Base-by-base conservation (phyloP, 768 basidiomycete species). In the Lactarius tabidus region DNA sequence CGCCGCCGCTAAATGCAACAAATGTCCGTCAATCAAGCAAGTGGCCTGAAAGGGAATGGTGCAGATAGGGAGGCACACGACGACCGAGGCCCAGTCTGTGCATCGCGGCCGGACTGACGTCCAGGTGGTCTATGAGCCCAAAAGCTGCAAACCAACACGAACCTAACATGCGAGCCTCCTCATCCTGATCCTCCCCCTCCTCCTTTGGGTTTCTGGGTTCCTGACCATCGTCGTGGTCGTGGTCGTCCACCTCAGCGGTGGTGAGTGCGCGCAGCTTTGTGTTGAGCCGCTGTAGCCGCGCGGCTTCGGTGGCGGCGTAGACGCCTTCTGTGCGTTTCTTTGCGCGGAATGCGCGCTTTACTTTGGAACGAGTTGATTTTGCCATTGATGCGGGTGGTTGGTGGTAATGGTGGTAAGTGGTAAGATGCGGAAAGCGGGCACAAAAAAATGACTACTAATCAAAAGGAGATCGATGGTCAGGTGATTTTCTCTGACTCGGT, bases 281-380 rank as follows among this genome's bases (percentile, higher is more conserved):
- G 71, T 87, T 85, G 48, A 93, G 81, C 65, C 92, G 83, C 66
- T 88, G 76, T 39, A 93, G 78, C 43, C 92, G 87, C 45, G 88
- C 91, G 23, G 91, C 90, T 67, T 90, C 87, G 10, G 84, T 80
- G 1, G 82, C 91, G 55, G 91, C 91, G 71, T 90, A 93, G 60
- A 89, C 82, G 60, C 90, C 87, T 48, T 75, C 71, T 72, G 87
- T 83, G 65, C 91, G 85, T 75, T 93, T 93, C 71, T 89, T 87
- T 17, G 86, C 79, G 69, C 91, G 88, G 75, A 84, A 90, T 17
- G 83, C 77, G 35, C 92, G 88, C 73, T 93, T 94, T 56, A 83
- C 81, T 77, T 94, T 94, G 8, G 90, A 91, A 72, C 92, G 80
- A 45, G 84, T 81, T 52, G 90, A 92, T 80, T 94, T 94, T 51